A percentile compares a stretch with the other conserved stretches of the same genome.
phyloP scores from a whole-genome alignment of 1,284 basidiomycete species.

The Puccinia polysora region DNA sequence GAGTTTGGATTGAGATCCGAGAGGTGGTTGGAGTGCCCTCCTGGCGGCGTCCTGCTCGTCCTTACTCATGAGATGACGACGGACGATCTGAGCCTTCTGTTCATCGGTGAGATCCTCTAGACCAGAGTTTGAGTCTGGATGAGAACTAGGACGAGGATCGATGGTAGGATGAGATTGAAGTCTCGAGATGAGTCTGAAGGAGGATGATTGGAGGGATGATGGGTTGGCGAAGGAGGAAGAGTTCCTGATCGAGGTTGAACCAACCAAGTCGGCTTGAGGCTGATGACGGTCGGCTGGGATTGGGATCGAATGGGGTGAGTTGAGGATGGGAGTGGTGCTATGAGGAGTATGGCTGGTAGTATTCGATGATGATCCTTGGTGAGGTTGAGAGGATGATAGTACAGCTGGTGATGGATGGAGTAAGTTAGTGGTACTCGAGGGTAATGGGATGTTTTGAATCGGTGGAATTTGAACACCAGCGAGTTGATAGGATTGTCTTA shows the following conservation, averaged over 20 bases:
- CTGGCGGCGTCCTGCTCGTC: conserved; percentile 33
- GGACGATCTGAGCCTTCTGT: conserved; percentile 24
- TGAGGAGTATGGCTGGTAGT: not conserved
- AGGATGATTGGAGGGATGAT: not conserved
- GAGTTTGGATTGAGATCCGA: not conserved
- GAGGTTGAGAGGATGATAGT: not conserved
- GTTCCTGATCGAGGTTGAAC: too few relatives aligned
- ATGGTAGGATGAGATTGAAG: not conserved
- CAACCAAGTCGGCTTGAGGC: too few relatives aligned
- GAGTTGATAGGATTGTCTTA: conserved; percentile 6
- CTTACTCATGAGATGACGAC: conserved; percentile 34
- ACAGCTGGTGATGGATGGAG: not conserved
- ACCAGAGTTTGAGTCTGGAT: conserved; percentile 6
- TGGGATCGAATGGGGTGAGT: too few relatives aligned
- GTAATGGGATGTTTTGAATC: conserved; percentile 16
- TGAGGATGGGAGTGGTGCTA: not conserved
- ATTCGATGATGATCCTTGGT: not conserved
- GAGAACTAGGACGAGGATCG: not conserved
- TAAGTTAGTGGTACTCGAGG: not conserved
- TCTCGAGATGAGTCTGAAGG: conserved; percentile 13
- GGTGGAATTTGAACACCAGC: conserved; percentile 2
- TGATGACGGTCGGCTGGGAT: too few relatives aligned
- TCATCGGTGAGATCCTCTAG: conserved; percentile 24
- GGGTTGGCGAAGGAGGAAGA: not conserved
- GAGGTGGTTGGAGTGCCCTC: not conserved